Conservation (phyloP, 164 flowering plant species). For the Vitis vinifera region ASM3070453v1 NC_081818.1:27426501-27427000, state of each 20-base stretch:
- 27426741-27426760: conserved; percentile 72
- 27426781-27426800: conserved; percentile 49
- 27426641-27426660: conserved; percentile 66
- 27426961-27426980: background rate
- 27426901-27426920: conserved; percentile 19
- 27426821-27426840: conserved; percentile 55
- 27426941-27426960: conserved; percentile 47
- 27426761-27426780: conserved; percentile 53
- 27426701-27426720: conserved; percentile 78
- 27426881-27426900: conserved; percentile 80
- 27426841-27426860: conserved; percentile 83
- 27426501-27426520: conserved; percentile 15
- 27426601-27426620: conserved; percentile 55
- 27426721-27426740: conserved; percentile 87
- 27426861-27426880: conserved; percentile 89
- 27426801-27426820: conserved; percentile 61
- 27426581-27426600: conserved; percentile 78
- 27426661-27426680: conserved; percentile 50
- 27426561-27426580: conserved; percentile 71
- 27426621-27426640: conserved; percentile 55
- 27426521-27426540: conserved; percentile 27
- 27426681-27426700: conserved; percentile 56
- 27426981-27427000: background rate
- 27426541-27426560: conserved; percentile 75
- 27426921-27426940: conserved; percentile 20